Base-by-base conservation (phyloP, 257 asterid species). In the Fraxinus excelsior region DNA sequence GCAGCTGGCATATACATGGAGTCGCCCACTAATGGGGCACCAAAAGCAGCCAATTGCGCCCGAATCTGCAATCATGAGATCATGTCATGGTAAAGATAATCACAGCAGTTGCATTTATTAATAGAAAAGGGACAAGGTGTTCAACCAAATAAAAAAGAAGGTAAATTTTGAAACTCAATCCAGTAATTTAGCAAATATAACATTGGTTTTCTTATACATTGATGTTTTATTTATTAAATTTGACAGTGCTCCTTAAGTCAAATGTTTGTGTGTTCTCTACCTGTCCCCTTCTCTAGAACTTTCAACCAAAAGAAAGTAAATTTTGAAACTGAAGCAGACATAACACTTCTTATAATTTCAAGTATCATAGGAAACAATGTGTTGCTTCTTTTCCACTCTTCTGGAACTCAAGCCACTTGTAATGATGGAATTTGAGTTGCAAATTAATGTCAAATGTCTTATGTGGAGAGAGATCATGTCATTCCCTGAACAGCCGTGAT, bases 11-110 rank as follows among this genome's bases (percentile, higher is more conserved):
- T 90, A 44, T 95, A 95, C 96, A 87, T 89, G 0, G 96, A 85
- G 82, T 95, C 98, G 13, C 99, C 99, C 53, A 95, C 94, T 74
- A 95, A 68, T 25, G 99, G 97, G 53, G 98, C 97, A 23, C 96
- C 91, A 73, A 79, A 76, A 68, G 96, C 92, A 74, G 98, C 97
- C 84, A 95, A 80, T 76, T 93, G 99, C 32, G 86, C 92, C 49
- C 96, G 94, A 76, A 94, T 90, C 97, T 94, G 86, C 81, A 82
- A 69, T 69, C 74, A 67, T 35, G 71, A 49, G 72, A 23, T 64
- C 37, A 6, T 53, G 38, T 71, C 51, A 42, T 68, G 31, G 19
- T 72, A 60, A 68, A 23, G 67, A 23, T 3, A 44, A 56, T 38
- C 16, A 56, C 42, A 76, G 31, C 46, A 4, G 29, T 25, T 7